Percentiles rank a stretch among this genome's conserved stretches.
Conservation (phyloP, 129 eudicot genomes). For the Helianthus tuberosus region DNA sequence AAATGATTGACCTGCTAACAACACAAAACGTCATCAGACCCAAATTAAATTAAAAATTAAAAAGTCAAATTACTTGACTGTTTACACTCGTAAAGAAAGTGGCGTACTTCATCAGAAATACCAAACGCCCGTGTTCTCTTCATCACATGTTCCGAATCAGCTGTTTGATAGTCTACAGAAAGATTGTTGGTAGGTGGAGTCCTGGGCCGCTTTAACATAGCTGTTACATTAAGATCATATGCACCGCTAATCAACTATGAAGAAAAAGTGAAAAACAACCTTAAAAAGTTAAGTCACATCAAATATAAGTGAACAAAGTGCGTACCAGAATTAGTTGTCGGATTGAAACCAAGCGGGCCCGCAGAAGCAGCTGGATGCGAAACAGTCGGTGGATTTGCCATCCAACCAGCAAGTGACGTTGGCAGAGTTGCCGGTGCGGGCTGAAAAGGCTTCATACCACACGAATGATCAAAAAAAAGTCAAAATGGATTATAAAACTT, state of each 20-base stretch:
- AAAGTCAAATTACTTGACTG: background rate
- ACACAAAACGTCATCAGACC: background rate
- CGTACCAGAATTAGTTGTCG: conserved; percentile 67
- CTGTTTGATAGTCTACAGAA: conserved; percentile 82
- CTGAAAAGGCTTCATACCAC: conserved; percentile 69
- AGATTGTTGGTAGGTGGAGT: conserved; percentile 74
- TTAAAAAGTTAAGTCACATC: background rate
- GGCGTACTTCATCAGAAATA: conserved; percentile 68
- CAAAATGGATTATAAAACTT: background rate
- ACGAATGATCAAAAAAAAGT: background rate
- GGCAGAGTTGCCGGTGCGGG: conserved; percentile 71
- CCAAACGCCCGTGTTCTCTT: conserved; percentile 84
- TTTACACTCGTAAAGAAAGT: background rate
- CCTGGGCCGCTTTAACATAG: conserved; percentile 79
- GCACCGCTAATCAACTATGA: background rate
- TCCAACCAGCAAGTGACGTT: conserved; percentile 84
- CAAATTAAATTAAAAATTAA: background rate
- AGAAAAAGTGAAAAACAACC: background rate
- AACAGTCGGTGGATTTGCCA: conserved; percentile 76
- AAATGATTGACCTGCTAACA: conserved; percentile 61
- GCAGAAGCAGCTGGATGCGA: conserved; percentile 84
- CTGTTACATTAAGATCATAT: conserved; percentile 28
- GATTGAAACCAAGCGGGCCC: conserved; percentile 80
- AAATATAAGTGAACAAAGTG: background rate
- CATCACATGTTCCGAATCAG: conserved; percentile 82